Base-by-base conservation (phyloP, 2,329 filamentous ascomycete genomes). In the Fusarium tupiense region DNA sequence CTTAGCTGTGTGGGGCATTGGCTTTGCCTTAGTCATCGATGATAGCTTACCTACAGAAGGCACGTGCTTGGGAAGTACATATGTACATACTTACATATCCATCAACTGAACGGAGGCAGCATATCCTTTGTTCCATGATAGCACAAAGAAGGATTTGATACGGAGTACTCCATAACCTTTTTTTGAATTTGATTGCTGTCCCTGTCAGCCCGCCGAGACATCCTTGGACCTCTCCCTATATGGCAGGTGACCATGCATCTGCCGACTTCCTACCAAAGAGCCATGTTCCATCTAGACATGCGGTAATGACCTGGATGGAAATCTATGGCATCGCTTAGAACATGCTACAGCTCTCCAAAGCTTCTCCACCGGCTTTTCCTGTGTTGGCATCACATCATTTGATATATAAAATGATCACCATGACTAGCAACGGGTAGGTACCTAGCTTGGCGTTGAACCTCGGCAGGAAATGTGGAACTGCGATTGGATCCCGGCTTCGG, bases 401-500 rank as follows among this genome's bases (percentile, higher is more conserved):
- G 58, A 65, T 61, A 58, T 44, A 33, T 50, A 33, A 43, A 56
- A 29, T 62, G 56, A 61, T 63, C 50, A 58, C 63, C 53, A 52
- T 50, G 14, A 50, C 50, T 43, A 68, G 50, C 33, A 63, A 44
- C 64, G 31, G 53, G 29, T 53, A 67, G 54, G 35, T 35, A 35
- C 33, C 33, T 47, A 67, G 65, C 49, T 37, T 35, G 33, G 33
- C 33, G 14, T 35, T 67, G 31, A 74, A 75, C 77, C 77, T 78
- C 76, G 76, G 76, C 69, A 74, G 64, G 57, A 61, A 70, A 65
- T 64, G 73, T 76, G 76, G 76, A 69, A 68, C 72, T 49, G 50
- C 64, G 61, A 69, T 44, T 66, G 46, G 50, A 66, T 65, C 73
- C 76, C 69, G 73, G 76, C 76, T 76, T 77, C 75, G 76, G 76